Evolutionary conservation across 225 moss, liverwort and hornwort genomes (phyloP), one percentile per base, ranked within the genome.

Genomic region (Marchantia polymorpha): DNA sequence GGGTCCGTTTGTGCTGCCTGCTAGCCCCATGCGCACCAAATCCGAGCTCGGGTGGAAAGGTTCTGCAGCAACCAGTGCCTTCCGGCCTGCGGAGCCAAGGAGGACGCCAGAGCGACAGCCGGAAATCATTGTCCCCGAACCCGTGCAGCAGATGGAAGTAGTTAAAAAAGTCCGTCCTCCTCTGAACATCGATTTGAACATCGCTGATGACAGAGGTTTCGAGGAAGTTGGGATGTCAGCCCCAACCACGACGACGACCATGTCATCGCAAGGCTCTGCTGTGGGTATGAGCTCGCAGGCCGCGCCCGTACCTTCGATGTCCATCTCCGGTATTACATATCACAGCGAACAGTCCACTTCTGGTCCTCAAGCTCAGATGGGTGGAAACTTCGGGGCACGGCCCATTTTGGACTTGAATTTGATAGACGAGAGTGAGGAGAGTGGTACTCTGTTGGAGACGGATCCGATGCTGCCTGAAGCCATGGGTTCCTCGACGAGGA

Each of bases 41-140:
- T 89, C 94, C 71, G 97, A 99, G 75, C 95, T 95, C 77, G 97
- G 97, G 39, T 99, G 97, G 97, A 99, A 99, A 83, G 95, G 95
- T 55, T 94, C 97, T 60, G 97, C 97, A 51, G 97, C 97, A 22
- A 99, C 95, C 11, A 99, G 97, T 91, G 97, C 97, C 20, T 99
- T 99, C 79, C 93, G 97, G 78, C 97, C 95, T 65, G 97, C 97
- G 58, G 97, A 99, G 81, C 97, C 97, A 69, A 92, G 97, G 53
- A 93, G 91, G 20, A 99, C 97, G 27, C 97, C 97, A 2, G 97
- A 99, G 56, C 88, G 95, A 69, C 89, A 89, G 64, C 86, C 91
- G 74, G 97, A 94, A 50, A 87, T 82, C 77, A 64, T 91, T 78
- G 90, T 85, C 72, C 90, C 89, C 13, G 96, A 96, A 85, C 86